Evolutionary conservation across 75 land plant species (phyloP).

Genomic region (Picea glauca): DNA sequence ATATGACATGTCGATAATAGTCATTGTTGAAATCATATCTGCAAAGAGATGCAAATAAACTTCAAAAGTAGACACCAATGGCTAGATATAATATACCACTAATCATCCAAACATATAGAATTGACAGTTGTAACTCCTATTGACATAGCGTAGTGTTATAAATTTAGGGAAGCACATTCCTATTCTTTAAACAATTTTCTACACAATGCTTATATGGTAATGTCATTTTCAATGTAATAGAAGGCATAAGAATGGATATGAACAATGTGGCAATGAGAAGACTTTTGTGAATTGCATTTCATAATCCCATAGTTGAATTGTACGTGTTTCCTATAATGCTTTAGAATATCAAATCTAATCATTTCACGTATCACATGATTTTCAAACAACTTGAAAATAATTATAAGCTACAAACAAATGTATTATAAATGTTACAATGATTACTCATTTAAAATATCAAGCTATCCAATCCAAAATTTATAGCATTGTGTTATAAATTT

Average conservation of each 20-base stretch:
- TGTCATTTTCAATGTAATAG: not conserved
- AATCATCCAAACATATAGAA: not conserved
- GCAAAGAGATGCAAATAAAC: constrained; percentile 6
- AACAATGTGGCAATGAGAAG: too few relatives aligned
- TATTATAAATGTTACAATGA: not conserved
- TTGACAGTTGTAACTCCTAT: not conserved
- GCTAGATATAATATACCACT: too few relatives aligned
- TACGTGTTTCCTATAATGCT: too few relatives aligned
- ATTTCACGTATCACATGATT: not conserved
- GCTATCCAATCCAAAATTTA: not conserved
- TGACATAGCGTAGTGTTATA: not conserved
- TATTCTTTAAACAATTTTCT: not conserved
- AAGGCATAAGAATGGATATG: not conserved
- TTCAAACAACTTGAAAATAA: not conserved
- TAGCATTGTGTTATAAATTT: not conserved
- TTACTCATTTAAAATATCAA: not conserved
- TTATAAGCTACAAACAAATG: not conserved
- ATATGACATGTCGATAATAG: constrained; percentile 60
- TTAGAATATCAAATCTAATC: not conserved
- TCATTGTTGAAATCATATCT: constrained; percentile 65
- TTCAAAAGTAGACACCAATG: not conserved
- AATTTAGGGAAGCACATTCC: not conserved
- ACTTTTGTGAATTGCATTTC: too few relatives aligned
- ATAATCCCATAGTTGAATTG: too few relatives aligned
- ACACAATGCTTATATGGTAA: not conserved